phyloP scores from a whole-genome alignment of 768 basidiomycete species.

The Sutorius australiensis region DNA sequence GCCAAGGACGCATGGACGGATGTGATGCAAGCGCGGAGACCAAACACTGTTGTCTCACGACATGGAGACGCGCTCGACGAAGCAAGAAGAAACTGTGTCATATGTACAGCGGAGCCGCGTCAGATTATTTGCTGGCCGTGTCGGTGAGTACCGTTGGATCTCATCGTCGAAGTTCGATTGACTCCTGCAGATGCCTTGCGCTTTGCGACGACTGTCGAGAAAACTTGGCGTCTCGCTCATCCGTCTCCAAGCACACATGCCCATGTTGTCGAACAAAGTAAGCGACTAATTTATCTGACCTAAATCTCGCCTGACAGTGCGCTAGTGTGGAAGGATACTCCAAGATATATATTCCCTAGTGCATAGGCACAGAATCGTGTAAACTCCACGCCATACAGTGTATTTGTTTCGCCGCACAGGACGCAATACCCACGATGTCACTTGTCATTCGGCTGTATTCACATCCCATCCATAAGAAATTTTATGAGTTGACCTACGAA shows the following conservation, averaged over 20 bases:
- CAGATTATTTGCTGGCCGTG: slow-evolving; percentile 87
- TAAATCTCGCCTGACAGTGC: slow-evolving; percentile 1
- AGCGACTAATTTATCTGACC: slow-evolving; percentile 14
- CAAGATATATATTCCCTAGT: slow-evolving; percentile 34
- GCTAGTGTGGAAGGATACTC: slow-evolving; percentile 34
- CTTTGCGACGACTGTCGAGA: slow-evolving; percentile 52
- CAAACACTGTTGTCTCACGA: slow-evolving; percentile 16
- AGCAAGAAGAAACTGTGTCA: slow-evolving; percentile 51
- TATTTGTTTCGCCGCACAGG: slow-evolving; percentile 1
- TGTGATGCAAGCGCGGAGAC: slow-evolving; percentile 28
- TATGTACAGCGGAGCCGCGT: slow-evolving; percentile 64
- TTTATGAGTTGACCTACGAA: slow-evolving; percentile 3
- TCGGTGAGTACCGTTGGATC: slow-evolving; percentile 43
- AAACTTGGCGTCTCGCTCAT: slow-evolving; percentile 47
- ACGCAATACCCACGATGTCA: slow-evolving; percentile 13
- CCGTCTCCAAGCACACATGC: slow-evolving; percentile 48
- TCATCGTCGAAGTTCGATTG: background rate
- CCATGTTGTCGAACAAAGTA: slow-evolving; percentile 50
- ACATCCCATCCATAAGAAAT: background rate
- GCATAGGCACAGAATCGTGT: background rate
- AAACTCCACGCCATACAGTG: background rate
- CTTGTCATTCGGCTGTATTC: slow-evolving; percentile 7
- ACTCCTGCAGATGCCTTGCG: slow-evolving; percentile 41
- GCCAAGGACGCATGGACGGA: slow-evolving; percentile 27
- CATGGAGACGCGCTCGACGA: slow-evolving; percentile 25